Percentiles rank a stretch among this genome's conserved stretches.
phyloP scores from a whole-genome alignment of 2,329 filamentous ascomycete genomes.

The Fusarium praegraminearum region DNA sequence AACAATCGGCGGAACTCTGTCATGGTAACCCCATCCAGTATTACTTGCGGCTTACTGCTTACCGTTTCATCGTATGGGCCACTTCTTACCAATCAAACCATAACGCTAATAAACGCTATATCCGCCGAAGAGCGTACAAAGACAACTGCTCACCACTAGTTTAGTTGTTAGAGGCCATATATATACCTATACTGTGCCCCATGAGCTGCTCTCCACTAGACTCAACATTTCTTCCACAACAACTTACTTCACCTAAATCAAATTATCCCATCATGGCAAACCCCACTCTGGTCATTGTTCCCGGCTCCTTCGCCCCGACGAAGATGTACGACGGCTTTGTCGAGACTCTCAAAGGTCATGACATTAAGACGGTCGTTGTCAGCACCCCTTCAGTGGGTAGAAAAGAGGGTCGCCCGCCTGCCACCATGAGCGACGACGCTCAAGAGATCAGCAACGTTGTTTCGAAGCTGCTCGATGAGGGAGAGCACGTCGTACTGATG shows the following conservation, averaged over 20 bases:
- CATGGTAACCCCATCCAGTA: not conserved
- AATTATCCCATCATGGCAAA: not conserved
- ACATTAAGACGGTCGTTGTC: not conserved
- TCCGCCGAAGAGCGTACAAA: not conserved
- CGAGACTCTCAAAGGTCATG: slow-evolving; percentile 4
- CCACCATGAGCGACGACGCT: slow-evolving; percentile 28
- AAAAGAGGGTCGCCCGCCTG: not conserved
- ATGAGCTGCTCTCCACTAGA: accelerated
- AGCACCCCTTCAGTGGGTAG: slow-evolving; percentile 23
- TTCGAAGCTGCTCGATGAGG: slow-evolving; percentile 5
- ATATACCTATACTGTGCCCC: not conserved
- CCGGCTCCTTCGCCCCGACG: slow-evolving; percentile 19
- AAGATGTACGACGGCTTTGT: slow-evolving; percentile 19
- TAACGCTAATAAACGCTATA: not conserved
- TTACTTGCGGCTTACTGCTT: not conserved
- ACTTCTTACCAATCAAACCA: not conserved
- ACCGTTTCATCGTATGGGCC: not conserved
- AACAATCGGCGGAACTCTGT: not conserved
- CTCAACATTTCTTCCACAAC: too few relatives aligned
- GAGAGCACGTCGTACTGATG: slow-evolving; percentile 13
- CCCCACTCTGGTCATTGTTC: slow-evolving; percentile 10
- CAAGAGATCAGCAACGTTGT: slow-evolving; percentile 11
- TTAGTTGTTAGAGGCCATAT: not conserved
- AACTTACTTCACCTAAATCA: not conserved
- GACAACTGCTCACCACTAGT: not conserved